phyloP scores from a whole-genome alignment of 305 asterid species.

The Withania somnifera region DNA sequence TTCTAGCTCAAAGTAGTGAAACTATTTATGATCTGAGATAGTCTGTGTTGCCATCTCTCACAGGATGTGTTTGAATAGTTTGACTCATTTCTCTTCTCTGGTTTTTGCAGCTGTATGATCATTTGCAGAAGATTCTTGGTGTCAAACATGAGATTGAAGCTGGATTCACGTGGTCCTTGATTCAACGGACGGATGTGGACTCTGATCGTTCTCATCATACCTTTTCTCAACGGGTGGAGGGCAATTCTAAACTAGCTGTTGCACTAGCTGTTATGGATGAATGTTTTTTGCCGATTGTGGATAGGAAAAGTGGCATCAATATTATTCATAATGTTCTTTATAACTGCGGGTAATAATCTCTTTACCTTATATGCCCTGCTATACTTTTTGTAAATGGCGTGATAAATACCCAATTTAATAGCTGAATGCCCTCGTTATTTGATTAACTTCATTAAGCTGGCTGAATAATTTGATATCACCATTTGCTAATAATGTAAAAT shows the following conservation, averaged over 20 bases:
- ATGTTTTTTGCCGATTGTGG: slow-evolving; percentile 68
- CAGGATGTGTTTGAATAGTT: neutral
- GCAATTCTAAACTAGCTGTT: slow-evolving; percentile 75
- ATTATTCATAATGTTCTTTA: slow-evolving; percentile 59
- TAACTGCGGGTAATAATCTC: slow-evolving; percentile 74
- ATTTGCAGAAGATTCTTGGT: slow-evolving; percentile 77
- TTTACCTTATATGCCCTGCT: neutral
- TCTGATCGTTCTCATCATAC: slow-evolving; percentile 42
- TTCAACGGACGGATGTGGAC: slow-evolving; percentile 44
- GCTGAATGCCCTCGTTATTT: neutral
- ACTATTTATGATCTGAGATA: neutral
- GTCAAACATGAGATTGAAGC: slow-evolving; percentile 47
- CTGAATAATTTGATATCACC: neutral
- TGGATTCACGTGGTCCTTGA: slow-evolving; percentile 42
- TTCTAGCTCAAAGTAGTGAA: neutral
- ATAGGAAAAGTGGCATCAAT: slow-evolving; percentile 70
- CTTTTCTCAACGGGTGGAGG: slow-evolving; percentile 51
- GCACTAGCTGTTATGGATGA: slow-evolving; percentile 66
- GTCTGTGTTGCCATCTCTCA: neutral
- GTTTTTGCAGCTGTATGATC: slow-evolving; percentile 53
- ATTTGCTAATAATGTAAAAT: neutral
- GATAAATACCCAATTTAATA: neutral
- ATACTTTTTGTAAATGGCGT: neutral
- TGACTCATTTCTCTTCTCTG: neutral
- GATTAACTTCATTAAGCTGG: neutral